These are phyloP conservation scores for Mortierella sp. DNA, from an alignment of 371 early-diverging fungal species.

Conservation along the genomic window DNA sequence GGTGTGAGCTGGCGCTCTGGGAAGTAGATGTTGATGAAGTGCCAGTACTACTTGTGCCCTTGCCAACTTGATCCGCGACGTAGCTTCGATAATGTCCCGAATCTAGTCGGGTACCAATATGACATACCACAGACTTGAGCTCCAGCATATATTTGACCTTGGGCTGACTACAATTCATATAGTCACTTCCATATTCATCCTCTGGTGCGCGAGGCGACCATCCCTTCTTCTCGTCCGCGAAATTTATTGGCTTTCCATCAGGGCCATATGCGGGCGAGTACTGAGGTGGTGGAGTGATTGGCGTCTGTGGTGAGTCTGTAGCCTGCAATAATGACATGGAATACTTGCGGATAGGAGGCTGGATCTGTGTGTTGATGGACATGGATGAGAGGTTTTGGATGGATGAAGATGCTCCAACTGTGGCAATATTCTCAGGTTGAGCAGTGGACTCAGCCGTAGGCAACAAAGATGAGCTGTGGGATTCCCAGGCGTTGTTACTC, in stretches of 20 bases:
- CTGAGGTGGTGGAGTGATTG: slow-evolving; percentile 48
- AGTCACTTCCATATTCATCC: slow-evolving; percentile 32
- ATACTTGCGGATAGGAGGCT: slow-evolving; percentile 35
- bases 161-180: slow-evolving; percentile 34
- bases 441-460: not conserved
- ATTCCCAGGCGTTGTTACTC: not conserved
- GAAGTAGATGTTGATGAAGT: not conserved
- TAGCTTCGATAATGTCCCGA: slow-evolving; percentile 71
- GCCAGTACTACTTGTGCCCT: not conserved
- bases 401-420: slow-evolving; percentile 21
- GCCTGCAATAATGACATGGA: slow-evolving; percentile 46
- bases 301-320: slow-evolving; percentile 28
- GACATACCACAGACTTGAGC: slow-evolving; percentile 70
- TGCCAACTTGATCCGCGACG: slow-evolving; percentile 52
- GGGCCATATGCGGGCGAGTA: slow-evolving; percentile 27
- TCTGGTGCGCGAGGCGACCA: slow-evolving; percentile 26
- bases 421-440: not conserved
- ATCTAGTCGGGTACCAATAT: slow-evolving; percentile 61
- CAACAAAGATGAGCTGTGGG: slow-evolving; percentile 4
- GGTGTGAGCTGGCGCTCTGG: not conserved
- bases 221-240: slow-evolving; percentile 21
- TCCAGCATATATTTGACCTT: slow-evolving; percentile 62
- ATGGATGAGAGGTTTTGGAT: slow-evolving; percentile 14
- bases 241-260: slow-evolving; percentile 1
- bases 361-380: slow-evolving; percentile 28